Evolutionary conservation across 176 grass and related monocot genomes (phyloP), one percentile per base, ranked within the genome.

Genomic region (Oryza glaberrima): DNA sequence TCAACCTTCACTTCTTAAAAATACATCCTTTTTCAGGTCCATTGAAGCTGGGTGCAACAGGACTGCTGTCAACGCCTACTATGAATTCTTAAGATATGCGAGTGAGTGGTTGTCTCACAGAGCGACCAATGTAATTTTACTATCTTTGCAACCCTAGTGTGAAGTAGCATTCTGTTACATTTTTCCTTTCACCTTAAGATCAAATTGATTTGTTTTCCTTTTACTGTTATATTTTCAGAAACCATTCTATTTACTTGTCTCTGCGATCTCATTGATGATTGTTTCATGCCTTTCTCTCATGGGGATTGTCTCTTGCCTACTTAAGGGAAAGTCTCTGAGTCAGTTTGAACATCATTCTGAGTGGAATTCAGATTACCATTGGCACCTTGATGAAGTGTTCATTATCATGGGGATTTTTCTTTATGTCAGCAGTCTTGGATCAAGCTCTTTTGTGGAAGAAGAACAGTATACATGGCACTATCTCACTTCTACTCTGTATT

Each of bases 401-500:
- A 76, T 93, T 91, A 80, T 93, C 83, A 73, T 91, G 83, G 87
- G 83, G 23, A 80, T 90, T 82, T 65, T 89, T 82, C 66, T 95
- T 13, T 89, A 92, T 89, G 83, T 90, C 19, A 23, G 91, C 64
- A 95, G 91, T 87, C 85, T 98, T 75, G 81, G 79, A 65, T 91
- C 96, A 85, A 98, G 93, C 76, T 98, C 96, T 76, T 93, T 98
- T 90, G 93, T 98, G 75, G 96, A 98, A 88, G 96, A 98, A 92
- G 96, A 98, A 85, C 96, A 98, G 79, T 95, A 98, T 74, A 95
- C 93, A 75, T 95, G 93, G 93, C 93, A 98, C 68, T 98, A 95
- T 80, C 83, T 95, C 20, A 92, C 91, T 25, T 95, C 91, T 54
- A 95, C 96, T 75, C 66, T 98, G 28, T 89, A 88, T 92, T 83